Conservation (phyloP, 306 rosid species). For the Luffa acutangula region DNA sequence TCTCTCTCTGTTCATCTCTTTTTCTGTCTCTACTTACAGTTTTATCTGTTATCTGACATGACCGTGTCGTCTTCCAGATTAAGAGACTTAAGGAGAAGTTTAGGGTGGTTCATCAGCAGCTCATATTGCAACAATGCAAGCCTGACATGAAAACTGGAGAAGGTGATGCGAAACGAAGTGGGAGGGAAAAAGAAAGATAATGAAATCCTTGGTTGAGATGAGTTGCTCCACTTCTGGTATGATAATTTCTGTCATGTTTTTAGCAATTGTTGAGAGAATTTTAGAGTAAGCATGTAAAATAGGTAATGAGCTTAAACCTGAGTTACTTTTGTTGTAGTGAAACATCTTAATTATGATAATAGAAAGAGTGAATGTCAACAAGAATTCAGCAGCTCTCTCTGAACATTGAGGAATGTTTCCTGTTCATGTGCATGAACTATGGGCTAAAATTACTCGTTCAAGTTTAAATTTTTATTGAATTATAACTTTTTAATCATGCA, state of each 20-base stretch:
- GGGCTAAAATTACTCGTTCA: background rate
- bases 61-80: conserved; percentile 40
- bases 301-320: background rate
- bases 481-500: too few species aligned
- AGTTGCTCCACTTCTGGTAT: background rate
- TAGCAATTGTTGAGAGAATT: background rate
- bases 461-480: background rate
- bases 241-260: background rate
- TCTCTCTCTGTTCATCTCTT: conserved; percentile 2
- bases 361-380: background rate
- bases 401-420: background rate
- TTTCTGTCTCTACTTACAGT: background rate
- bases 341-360: too few species aligned
- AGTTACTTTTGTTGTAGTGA: background rate
- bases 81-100: conserved; percentile 91
- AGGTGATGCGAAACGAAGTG: conserved; percentile 7
- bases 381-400: background rate
- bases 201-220: background rate
- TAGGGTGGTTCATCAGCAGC: conserved; percentile 62
- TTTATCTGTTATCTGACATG: background rate
- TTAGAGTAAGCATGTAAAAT: background rate
- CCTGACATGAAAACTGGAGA: conserved; percentile 8
- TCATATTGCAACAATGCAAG: conserved; percentile 33
- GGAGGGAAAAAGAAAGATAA: background rate
- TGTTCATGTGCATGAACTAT: background rate